phyloP scores from a whole-genome alignment of 176 grass and related monocot species.

The Carex scoparia region DNA sequence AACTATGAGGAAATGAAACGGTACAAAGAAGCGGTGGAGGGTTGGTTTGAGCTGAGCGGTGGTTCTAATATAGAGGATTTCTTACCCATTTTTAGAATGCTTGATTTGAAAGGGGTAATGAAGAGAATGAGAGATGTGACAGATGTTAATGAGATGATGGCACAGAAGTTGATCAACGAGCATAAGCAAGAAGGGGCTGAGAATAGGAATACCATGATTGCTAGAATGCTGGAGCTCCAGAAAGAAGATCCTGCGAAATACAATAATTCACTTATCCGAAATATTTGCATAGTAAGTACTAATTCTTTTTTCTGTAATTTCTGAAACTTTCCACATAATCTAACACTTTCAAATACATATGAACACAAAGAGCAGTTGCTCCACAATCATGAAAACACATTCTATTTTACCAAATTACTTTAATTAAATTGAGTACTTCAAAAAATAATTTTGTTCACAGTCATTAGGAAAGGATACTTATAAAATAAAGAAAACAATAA shows the following conservation, averaged over 20 bases:
- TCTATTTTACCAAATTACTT: too few relatives aligned
- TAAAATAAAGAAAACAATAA: too few relatives aligned
- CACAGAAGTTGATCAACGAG: neutral
- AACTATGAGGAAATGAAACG: neutral
- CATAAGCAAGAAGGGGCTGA: neutral
- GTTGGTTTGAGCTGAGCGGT: neutral
- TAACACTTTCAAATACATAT: too few relatives aligned
- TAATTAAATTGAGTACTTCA: too few relatives aligned
- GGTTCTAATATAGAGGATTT: neutral
- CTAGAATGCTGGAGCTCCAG: neutral
- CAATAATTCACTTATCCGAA: neutral
- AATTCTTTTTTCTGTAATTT: neutral
- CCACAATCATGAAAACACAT: too few relatives aligned
- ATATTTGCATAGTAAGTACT: neutral
- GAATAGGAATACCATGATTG: neutral
- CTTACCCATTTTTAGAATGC: neutral
- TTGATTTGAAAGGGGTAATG: neutral
- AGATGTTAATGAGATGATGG: neutral
- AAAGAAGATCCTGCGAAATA: neutral
- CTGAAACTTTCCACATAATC: too few relatives aligned
- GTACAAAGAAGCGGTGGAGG: neutral
- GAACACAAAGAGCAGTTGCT: too few relatives aligned
- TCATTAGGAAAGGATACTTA: too few relatives aligned
- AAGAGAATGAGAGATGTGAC: neutral
- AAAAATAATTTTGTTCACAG: too few relatives aligned